Percentiles rank a stretch among this genome's conserved stretches.
Evolutionary conservation across 1,139 yeast genomes (phyloP).

Genomic region (Trichomonascaceae sp.): DNA sequence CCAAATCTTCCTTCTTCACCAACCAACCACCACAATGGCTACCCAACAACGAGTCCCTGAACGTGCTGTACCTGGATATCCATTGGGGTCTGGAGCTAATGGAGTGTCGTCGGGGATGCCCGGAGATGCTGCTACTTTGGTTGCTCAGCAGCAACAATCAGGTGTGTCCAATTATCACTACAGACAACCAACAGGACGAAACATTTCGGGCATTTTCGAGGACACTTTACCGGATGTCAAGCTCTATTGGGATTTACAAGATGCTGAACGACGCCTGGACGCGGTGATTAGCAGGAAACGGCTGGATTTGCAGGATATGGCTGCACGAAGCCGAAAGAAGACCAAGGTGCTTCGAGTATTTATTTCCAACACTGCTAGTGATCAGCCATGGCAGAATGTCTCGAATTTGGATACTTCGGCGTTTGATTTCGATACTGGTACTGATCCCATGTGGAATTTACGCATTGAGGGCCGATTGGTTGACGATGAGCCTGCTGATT

Average conservation of each 20-base stretch:
- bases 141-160: conserved; percentile 5
- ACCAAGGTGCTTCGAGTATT: conserved; percentile 66
- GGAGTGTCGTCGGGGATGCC: conserved; percentile 2
- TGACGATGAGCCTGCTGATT: conserved; percentile 35
- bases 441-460: conserved; percentile 69
- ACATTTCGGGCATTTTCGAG: conserved; percentile 56
- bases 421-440: conserved; percentile 30
- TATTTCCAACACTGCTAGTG: conserved; percentile 72
- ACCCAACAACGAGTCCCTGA: conserved; percentile 5
- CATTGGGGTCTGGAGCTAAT: not conserved
- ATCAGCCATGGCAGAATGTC: conserved; percentile 82
- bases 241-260: conserved; percentile 61
- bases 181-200: conserved; percentile 63
- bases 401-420: conserved; percentile 34
- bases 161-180: conserved; percentile 24
- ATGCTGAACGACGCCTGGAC: conserved; percentile 76
- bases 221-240: conserved; percentile 68
- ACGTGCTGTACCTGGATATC: not conserved
- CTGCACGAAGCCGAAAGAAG: conserved; percentile 39
- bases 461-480: conserved; percentile 81
- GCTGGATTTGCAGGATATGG: conserved; percentile 73
- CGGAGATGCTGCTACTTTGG: conserved; percentile 4
- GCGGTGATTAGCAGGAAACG: conserved; percentile 75
- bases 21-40: conserved; percentile 1
- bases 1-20: not conserved